Conservation (phyloP, 169 alveolate genomes). For the Plasmodium blacklocki region DNA sequence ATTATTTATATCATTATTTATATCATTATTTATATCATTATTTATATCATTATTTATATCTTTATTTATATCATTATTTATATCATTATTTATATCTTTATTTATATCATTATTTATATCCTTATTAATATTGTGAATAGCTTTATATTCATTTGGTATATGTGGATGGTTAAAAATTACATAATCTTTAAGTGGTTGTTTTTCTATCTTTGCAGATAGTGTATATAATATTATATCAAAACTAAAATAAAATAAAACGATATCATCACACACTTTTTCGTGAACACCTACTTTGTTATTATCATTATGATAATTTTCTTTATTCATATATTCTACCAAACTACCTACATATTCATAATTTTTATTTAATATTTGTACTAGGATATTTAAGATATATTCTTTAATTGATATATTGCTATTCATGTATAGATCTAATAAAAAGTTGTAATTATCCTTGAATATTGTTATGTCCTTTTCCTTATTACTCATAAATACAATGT, state of each 20-base stretch:
- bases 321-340: not conserved
- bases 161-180: too few relatives aligned
- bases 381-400: slow-evolving; percentile 42
- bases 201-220: slow-evolving; percentile 12
- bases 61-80: too few relatives aligned
- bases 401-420: slow-evolving; percentile 41
- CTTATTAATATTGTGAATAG: too few relatives aligned
- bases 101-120: too few relatives aligned
- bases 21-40: too few relatives aligned
- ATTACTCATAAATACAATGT: slow-evolving; percentile 53
- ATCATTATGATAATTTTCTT: not conserved
- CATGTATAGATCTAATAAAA: slow-evolving; percentile 43
- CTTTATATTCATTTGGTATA: too few relatives aligned
- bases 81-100: not conserved
- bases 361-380: slow-evolving; percentile 57
- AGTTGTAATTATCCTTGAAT: slow-evolving; percentile 59
- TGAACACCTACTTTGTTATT: not conserved
- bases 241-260: slow-evolving; percentile 52
- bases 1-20: too few relatives aligned
- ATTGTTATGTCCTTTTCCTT: slow-evolving; percentile 57
- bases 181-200: not conserved
- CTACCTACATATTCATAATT: slow-evolving; percentile 20
- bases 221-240: slow-evolving; percentile 53
- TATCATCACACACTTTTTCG: slow-evolving; percentile 30
- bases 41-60: not conserved